Percentiles rank a stretch among this genome's conserved stretches.
phyloP scores from a whole-genome alignment of 305 asterid genomes.

The Stenogyne calaminthoides region DNA sequence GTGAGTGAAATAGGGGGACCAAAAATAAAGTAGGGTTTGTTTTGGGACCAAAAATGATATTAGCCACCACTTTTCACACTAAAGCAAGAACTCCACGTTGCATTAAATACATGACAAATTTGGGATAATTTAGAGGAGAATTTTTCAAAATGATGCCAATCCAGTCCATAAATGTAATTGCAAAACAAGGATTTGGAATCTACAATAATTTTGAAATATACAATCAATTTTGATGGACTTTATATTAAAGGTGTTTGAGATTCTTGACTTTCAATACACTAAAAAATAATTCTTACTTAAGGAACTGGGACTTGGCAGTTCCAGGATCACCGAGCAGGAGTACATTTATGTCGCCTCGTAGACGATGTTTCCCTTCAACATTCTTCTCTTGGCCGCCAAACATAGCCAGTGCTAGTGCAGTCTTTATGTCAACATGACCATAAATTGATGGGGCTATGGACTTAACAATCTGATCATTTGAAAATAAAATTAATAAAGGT shows the following conservation, averaged over 20 bases:
- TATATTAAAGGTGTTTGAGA: background rate
- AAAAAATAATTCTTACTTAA: constrained; percentile 63
- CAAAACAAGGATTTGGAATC: constrained; percentile 4
- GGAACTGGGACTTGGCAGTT: constrained; percentile 97
- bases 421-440: constrained; percentile 96
- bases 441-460: constrained; percentile 98
- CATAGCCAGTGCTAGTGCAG: constrained; percentile 96
- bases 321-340: constrained; percentile 99
- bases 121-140: background rate
- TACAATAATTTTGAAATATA: background rate
- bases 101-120: background rate
- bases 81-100: constrained; percentile 24
- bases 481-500: constrained; percentile 6
- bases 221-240: background rate
- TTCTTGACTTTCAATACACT: constrained; percentile 10
- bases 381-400: constrained; percentile 94
- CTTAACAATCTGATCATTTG: constrained; percentile 62
- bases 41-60: no score
- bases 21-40: no score
- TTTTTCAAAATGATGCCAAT: background rate
- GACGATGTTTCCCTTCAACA: constrained; percentile 90
- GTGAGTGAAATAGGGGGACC: no score
- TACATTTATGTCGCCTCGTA: constrained; percentile 91
- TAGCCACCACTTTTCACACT: background rate
- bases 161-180: background rate